Evolutionary conservation across 306 rosid species (phyloP), one percentile per base, ranked within the genome.

Genomic region (Vicia sativa): DNA sequence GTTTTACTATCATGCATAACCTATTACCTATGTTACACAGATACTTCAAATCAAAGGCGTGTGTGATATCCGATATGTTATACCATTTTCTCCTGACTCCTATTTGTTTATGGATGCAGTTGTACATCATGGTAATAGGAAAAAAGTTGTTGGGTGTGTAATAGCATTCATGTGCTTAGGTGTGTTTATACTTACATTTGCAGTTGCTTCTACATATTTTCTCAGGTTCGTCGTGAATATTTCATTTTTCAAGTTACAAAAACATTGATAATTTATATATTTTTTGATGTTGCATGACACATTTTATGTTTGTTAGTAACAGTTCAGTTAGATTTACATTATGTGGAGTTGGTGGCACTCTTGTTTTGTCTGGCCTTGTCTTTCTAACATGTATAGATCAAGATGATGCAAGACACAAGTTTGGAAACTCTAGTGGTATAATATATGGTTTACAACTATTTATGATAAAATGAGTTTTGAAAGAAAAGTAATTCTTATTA

Each of bases 361-460:
- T 90, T 80, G 84, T 93, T 76, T 65, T 93, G 28, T 76, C 60
- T 25, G 85, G 97, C 68, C 74, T 90, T 57, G 75, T 82, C 64
- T 87, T 86, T 68, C 87, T 93, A 53, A 73, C 87, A 19, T 83
- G 85, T 45, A 85, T 80, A 67, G 87, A 86, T 41, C 96, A 93
- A 87, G 98, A 93, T 74, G 96, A 90, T 67, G 97, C 89, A 35
- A 79, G 97, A 13, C 97, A 90, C 87, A 88, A 34, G 84, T 93
- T 93, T 78, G 98, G 98, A n/a, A 83, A 88, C 82, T 60, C 91
- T 18, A 90, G 93, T 86, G 97, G 98, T 92, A 79, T 34, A n/a
- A n/a, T n/a, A 7, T 34, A 34, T 63, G 78, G 11, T 19, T 80
- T 39, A 11, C 5, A 58, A 43, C 61, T 41, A 12, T 15, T 28